Base-by-base conservation (phyloP, 495 filamentous ascomycete genomes). In the Hypomontagnella monticulosa region DNA sequence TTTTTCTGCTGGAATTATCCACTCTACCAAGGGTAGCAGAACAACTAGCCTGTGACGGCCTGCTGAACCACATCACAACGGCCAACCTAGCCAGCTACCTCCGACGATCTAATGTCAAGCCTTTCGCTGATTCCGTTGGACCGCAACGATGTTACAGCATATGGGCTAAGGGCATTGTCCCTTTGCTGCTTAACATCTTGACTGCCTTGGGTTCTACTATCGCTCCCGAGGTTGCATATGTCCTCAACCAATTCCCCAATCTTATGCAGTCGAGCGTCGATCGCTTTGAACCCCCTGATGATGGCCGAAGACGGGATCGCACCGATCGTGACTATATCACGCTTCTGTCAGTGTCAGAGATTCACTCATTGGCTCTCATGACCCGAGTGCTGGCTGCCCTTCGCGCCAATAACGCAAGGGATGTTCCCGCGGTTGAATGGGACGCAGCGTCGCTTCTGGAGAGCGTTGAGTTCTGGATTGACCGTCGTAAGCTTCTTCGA, bases 161-260 rank as follows among this genome's bases (percentile, higher is more conserved):
- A 71, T 99, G 95, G 95, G 86, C 87, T 8, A 87, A 89, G 40
- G 94, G 93, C 2, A 83, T 99, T 58, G 82, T 99, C 1, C 94
- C 95, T 0, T 76, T 99, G 9, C 87, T 93, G n/a, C 83, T 99
- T 33, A 97, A 97, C 73, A 82, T 99, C 32, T 86, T 99, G 37
- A 85, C 87, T 63, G 87, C 91, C 23, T 87, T 98, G 19, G 91
- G 92, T 16, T 80, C 87, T 1, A 85, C 91, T 2, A 83, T 91
- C 65, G 92, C 93, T 1, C 87, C 88, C 0, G 96, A 99, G 67
- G 87, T 97, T 18, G 85, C 90, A 1, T 86, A 87, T 44, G 96
- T 97, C 74, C 84, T 98, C 14, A 93, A 92, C 67, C 88, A 91
- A 69, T 96, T 95, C 70, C 87, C 89, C 19, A 83, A 84, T 36